A percentile compares a stretch with the other conserved stretches of the same genome.
Evolutionary conservation across 2,329 filamentous ascomycete species (phyloP).

Genomic region (Phialophora verrucosa): DNA sequence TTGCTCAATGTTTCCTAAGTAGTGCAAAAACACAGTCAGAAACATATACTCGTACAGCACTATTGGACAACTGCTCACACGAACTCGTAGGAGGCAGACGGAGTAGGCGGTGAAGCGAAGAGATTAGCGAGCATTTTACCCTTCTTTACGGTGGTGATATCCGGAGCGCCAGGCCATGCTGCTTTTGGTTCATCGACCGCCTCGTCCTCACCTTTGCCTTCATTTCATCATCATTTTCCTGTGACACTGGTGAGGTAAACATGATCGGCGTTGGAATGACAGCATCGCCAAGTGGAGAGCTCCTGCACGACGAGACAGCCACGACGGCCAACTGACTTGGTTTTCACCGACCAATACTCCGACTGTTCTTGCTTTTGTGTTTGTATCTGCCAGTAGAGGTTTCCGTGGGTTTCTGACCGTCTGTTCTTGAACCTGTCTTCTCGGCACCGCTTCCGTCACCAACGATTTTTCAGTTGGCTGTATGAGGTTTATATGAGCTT

Average conservation of each 20-base stretch:
- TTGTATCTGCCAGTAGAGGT: conserved; percentile 4
- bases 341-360: conserved; percentile 36
- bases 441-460: background rate
- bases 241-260: background rate
- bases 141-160: background rate
- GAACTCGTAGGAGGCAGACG: background rate
- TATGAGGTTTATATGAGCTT: background rate
- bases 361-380: conserved; percentile 4
- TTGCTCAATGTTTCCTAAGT: background rate
- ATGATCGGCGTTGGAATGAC: conserved; percentile 20
- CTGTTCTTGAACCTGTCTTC: background rate
- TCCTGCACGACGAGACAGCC: background rate
- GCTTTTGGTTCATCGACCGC: background rate
- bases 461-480: background rate
- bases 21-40: background rate
- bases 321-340: background rate
- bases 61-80: background rate
- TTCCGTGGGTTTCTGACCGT: background rate
- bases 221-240: conserved; percentile 5
- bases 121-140: background rate
- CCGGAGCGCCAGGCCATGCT: background rate
- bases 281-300: conserved; percentile 8
- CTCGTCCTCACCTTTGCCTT: background rate
- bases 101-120: background rate
- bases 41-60: too few species aligned